phyloP scores from a whole-genome alignment of 495 filamentous ascomycete genomes.

The Astrothelium macrocarpum region DNA sequence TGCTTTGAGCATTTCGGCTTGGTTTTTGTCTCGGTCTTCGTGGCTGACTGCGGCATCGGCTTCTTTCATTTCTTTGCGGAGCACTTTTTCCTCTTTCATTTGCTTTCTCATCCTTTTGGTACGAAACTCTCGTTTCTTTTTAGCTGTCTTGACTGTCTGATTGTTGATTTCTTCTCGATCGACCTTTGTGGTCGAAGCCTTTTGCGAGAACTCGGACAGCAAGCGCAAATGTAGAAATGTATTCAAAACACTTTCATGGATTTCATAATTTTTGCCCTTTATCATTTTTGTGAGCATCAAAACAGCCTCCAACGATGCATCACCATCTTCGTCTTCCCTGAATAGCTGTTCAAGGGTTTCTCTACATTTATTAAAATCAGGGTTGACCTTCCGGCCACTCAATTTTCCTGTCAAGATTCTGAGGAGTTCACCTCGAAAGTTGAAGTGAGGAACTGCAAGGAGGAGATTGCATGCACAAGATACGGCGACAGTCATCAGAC shows the following conservation, averaged over 20 bases:
- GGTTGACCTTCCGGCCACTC: conserved; percentile 55
- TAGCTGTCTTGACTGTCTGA: conserved; percentile 32
- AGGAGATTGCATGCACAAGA: conserved; percentile 75
- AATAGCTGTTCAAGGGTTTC: conserved; percentile 75
- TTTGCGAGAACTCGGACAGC: conserved; percentile 74
- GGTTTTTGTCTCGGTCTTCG: conserved; percentile 84
- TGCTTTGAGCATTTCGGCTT: conserved; percentile 87
- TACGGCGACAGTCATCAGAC: conserved; percentile 62
- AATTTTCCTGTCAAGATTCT: conserved; percentile 79
- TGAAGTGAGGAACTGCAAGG: conserved; percentile 82
- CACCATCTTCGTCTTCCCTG: conserved; percentile 76
- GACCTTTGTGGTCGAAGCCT: conserved; percentile 63
- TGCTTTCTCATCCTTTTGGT: conserved; percentile 68
- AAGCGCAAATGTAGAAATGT: conserved; percentile 85
- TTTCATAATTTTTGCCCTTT: conserved; percentile 66
- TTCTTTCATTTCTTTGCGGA: conserved; percentile 88
- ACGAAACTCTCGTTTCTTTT: conserved; percentile 63
- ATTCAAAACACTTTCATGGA: conserved; percentile 79
- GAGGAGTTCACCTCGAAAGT: conserved; percentile 78
- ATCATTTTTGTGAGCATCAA: conserved; percentile 87
- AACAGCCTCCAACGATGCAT: conserved; percentile 77
- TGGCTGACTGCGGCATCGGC: conserved; percentile 85
- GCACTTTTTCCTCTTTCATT: conserved; percentile 67
- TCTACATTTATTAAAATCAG: conserved; percentile 66
- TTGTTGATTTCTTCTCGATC: conserved; percentile 43